Evolutionary conservation across 2,329 filamentous ascomycete genomes (phyloP), one percentile per base, ranked within the genome.

Genomic region (Alternaria brassicae): DNA sequence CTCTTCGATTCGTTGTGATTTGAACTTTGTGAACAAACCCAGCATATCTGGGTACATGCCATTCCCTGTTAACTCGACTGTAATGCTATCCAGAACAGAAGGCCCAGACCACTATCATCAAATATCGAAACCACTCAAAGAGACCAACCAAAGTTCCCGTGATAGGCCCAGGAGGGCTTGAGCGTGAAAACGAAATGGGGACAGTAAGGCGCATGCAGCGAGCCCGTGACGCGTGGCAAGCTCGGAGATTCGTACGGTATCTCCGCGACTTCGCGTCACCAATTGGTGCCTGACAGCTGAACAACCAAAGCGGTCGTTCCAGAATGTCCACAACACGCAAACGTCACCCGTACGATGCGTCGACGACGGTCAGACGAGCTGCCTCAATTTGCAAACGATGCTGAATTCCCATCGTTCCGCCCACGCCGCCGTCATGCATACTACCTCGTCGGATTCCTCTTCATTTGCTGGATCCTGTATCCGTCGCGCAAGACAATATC

Each of bases 291-390:
- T 36, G 37, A 15, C 37, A 21, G 19, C 42, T 44, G 44, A 49
- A 45, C 17, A 41, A 37, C 48, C 37, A 36, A 27, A 41, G 10
- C 32, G 52, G 25, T 25, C 40, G 34, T 36, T 21, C 37, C 52
- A 56, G 56, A 44, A 67, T 67, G 63, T 50, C 32, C 57, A 37
- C 44, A 39, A 34, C 49, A 34, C 21, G 21, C 45, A 49, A 44
- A 40, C 34, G 34, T 21, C 45, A 36, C 52, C 41, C 41, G 59
- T 65, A 74, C 45, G 15, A 77, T 78, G 74, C 74, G 69, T 61
- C 72, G 70, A 55, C 70, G 70, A 60, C 68, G 63, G 70, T 77
- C 73, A 51, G 69, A 75, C 58, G 72, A 75, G 58, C 72, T 77
- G n/a, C 75, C 74, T 10, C 74, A 65, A 3, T 76, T 67, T 54